Evolutionary conservation across 305 asterid species (phyloP), one percentile per base, ranked within the genome.

Genomic region (Ruellia speciosa): DNA sequence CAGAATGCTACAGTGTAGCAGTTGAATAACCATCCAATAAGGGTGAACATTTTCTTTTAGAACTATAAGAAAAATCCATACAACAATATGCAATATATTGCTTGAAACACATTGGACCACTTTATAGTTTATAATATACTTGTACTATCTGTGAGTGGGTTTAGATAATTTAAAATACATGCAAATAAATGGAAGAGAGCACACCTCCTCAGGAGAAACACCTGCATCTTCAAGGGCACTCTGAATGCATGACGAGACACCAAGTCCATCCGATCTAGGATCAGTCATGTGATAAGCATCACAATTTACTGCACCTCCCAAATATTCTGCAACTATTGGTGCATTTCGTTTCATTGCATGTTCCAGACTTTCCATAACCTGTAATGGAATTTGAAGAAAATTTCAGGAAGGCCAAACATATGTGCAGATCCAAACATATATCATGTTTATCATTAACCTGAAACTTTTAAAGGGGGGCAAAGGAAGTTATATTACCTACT

Each of bases 241-340:
- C 18, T 66, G 78, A 58, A 86, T 92, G 59, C 99, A 92, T 6
- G 95, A 82, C 16, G 99, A 92, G 58, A 92, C 96, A 63, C 96
- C 99, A 57, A 88, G 95, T 20, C 99, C 99, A 78, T 92, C 99
- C 52, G 95, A 75, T 59, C 96, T 80, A 0, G 99, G 99, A 64
- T 88, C 93, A 6, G 96, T 88, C 95, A 88, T 92, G 70, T 92
- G 99, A 84, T 86, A 70, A 53, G 96, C 99, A 81, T 92, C 99
- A 62, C 96, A 92, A 65, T 81, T 92, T 49, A 88, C 82, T 14
- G 96, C 96, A 34, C 97, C 99, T 59, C 99, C 99, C 69, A 92
- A 69, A 67, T 92, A 92, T 61, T 92, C 99, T 5, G 95, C 99
- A 67, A 88, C 71, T 46, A 92, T 88, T n/a, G 90, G 90, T 19